Conservation (phyloP, 2,329 filamentous ascomycete species). For the Apiospora koreana region DNA sequence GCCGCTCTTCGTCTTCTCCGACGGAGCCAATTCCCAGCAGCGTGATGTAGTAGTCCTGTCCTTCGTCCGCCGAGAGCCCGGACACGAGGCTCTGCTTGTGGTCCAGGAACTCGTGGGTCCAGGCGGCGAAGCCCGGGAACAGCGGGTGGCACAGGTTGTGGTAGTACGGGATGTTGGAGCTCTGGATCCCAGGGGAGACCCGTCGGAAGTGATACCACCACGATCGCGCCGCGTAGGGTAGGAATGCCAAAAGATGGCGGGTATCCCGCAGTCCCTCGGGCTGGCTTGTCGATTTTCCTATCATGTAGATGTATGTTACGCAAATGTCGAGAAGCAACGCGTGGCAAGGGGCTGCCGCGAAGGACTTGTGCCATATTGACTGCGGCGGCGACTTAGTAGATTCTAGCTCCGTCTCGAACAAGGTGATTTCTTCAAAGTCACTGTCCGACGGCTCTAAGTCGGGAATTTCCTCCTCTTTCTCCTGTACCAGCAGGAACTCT, state of each 20-base stretch:
- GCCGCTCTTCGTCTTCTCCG: not conserved
- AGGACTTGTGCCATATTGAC: not conserved
- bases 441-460: not conserved
- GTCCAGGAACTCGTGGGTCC: not conserved
- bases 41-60: not conserved
- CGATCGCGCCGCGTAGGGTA: not conserved
- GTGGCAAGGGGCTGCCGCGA: not conserved
- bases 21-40: not conserved
- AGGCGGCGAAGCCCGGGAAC: conserved; percentile 11
- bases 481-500: conserved; percentile 22
- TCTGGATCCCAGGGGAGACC: not conserved
- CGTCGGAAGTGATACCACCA: not conserved
- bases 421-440: not conserved
- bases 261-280: too few species aligned
- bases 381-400: not conserved
- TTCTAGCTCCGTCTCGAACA: not conserved
- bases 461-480: not conserved
- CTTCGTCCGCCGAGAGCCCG: not conserved
- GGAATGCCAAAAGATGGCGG: not conserved
- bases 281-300: too few species aligned
- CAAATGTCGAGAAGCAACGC: not conserved
- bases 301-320: not conserved
- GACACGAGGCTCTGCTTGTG: not conserved
- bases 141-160: conserved; percentile 16
- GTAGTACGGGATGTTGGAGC: conserved; percentile 6